A percentile compares a stretch with the other conserved stretches of the same genome.
phyloP scores from a whole-genome alignment of 768 basidiomycete species.

The Boletus eberwhitei region DNA sequence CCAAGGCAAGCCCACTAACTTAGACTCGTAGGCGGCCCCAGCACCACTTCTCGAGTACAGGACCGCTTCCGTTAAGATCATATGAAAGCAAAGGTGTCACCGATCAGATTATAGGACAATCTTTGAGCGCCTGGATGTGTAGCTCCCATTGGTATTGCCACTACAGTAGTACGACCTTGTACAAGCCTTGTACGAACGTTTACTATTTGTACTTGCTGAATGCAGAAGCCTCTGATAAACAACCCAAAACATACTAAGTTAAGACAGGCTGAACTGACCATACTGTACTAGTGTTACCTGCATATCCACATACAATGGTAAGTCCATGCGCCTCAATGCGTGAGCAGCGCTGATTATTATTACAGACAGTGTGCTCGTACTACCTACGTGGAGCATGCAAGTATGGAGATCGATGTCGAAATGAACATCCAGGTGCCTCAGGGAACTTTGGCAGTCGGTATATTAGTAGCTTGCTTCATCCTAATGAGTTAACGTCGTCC shows the following conservation, averaged over 20 bases:
- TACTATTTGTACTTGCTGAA: constrained; percentile 20
- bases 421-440: constrained; percentile 54
- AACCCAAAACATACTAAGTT: neutral
- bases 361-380: constrained; percentile 57
- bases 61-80: neutral
- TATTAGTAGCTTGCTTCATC: constrained; percentile 6
- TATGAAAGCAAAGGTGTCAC: neutral
- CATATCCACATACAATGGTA: constrained; percentile 16
- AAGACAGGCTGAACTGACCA: neutral
- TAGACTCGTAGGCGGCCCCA: neutral
- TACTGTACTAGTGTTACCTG: neutral
- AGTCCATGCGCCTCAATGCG: neutral
- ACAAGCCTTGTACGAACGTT: too few species aligned
- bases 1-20: neutral
- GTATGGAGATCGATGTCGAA: constrained; percentile 62
- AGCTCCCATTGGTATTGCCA: neutral
- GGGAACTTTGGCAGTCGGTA: constrained; percentile 52
- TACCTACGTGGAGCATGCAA: constrained; percentile 62
- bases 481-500: constrained; percentile 7
- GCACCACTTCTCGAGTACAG: neutral
- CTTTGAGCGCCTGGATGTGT: neutral
- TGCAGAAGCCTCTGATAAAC: constrained; percentile 11
- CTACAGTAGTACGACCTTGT: too few species aligned
- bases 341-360: constrained; percentile 1
- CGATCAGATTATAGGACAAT: neutral